Base-by-base conservation (phyloP, 2,329 filamentous ascomycete genomes). In the Ophiocordyceps sinensis region DNA sequence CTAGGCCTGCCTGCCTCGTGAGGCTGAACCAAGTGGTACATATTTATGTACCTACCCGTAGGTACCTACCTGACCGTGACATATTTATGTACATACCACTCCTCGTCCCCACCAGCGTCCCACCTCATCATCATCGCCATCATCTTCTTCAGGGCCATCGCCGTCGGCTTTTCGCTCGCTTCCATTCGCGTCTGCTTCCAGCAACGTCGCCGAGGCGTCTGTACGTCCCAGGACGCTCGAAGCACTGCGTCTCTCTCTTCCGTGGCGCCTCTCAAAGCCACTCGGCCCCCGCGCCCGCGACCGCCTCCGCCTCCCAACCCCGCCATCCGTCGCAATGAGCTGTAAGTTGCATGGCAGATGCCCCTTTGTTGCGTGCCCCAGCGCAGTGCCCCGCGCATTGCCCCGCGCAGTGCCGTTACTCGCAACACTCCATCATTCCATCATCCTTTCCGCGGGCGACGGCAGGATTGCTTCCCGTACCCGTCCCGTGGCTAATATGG, bases 301-400 rank as follows among this genome's bases (percentile, higher is more conserved):
- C 30, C 21, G n/a, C n/a, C 10, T 19, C 30, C 21, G n/a, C n/a
- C 10, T 19, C n/a, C 23, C 4, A 11, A 53, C 52, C 51, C 52
- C 50, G 49, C 51, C 54, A 53, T 49, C 45, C 41, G 38, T 42
- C 45, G 47, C 49, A 45, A 57, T 57, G 55, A 57, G 53, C 45
- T 53, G 55, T 57, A 53, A 54, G 55, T 57, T 13, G 30, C 26
- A 13, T 21, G 19, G 11, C 17, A 35, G n/a, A 17, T 5, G 5
- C 14, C 3, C 15, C 13, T 32, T 15, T 10, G 30, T 15, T 13
- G n/a, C n/a, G 30, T 11, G 30, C 30, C 30, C 7, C 7, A 32
- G 30, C 13, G 30, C 30, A 32, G 12, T 15, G 30, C n/a, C n/a
- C n/a, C n/a, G n/a, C n/a, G n/a, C n/a, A n/a, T n/a, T n/a, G n/a